Evolutionary conservation across 2,329 filamentous ascomycete genomes (phyloP).

Genomic region (Celoporthe dispersa): DNA sequence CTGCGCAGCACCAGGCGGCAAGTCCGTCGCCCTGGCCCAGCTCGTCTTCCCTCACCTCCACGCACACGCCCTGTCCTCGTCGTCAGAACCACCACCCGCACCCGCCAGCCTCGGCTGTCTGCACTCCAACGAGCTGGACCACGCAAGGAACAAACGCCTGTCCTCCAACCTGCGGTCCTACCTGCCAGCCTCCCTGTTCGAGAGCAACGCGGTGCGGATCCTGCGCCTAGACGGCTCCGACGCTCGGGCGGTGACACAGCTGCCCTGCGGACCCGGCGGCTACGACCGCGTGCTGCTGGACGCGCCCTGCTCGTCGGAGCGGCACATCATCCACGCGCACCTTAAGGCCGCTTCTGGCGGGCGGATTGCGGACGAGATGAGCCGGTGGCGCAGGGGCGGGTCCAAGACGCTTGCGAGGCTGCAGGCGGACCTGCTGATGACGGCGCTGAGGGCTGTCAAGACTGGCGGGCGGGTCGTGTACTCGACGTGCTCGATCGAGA

Average conservation of each 20-base stretch:
- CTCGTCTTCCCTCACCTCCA: conserved; percentile 33
- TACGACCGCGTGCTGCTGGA: conserved; percentile 48
- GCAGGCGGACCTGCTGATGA: conserved; percentile 42
- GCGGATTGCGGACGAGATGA: conserved; percentile 42
- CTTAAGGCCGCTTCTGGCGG: conserved; percentile 37
- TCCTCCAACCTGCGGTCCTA: conserved; percentile 35
- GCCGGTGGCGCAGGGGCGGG: conserved; percentile 41
- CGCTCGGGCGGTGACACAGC: conserved; percentile 33
- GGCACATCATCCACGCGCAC: conserved; percentile 44
- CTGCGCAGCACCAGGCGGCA: conserved; percentile 45
- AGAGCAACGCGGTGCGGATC: conserved; percentile 33
- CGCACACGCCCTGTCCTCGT: conserved; percentile 27
- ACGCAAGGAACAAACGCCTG: conserved; percentile 39
- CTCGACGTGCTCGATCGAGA: conserved; percentile 46
- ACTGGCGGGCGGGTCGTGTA: conserved; percentile 44
- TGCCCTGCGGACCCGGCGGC: conserved; percentile 37
- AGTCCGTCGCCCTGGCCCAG: conserved; percentile 41
- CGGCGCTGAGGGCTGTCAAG: conserved; percentile 40
- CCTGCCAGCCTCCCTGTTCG: conserved; percentile 33
- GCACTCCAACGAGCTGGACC: conserved; percentile 44
- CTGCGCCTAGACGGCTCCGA: conserved; percentile 37
- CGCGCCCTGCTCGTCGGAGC: conserved; percentile 46
- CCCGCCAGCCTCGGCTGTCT: conserved; percentile 35
- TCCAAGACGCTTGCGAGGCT: conserved; percentile 42
- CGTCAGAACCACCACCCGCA: conserved; percentile 32